Evolutionary conservation across 306 rosid species (phyloP).

Genomic region (Crotalaria pallida): DNA sequence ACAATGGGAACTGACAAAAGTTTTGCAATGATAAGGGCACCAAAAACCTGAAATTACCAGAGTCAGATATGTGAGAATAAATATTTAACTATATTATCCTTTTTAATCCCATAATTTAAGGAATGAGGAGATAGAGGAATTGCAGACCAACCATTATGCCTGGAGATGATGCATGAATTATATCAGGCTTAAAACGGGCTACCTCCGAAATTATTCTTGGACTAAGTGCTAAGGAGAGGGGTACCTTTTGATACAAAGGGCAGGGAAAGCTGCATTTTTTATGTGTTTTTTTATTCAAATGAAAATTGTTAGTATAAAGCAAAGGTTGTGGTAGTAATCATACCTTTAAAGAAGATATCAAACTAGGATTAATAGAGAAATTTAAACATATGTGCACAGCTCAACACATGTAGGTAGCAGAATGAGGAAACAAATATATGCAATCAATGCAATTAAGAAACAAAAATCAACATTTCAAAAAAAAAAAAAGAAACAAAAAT

Average conservation of each 20-base stretch:
- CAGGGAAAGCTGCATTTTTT: constrained; percentile 71
- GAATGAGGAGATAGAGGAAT: background rate
- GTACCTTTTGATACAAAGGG: constrained; percentile 94
- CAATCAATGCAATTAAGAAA: constrained; percentile 8
- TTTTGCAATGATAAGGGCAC: constrained; percentile 89
- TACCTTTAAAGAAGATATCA: background rate
- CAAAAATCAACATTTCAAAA: background rate
- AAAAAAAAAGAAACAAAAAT: constrained; percentile 17
- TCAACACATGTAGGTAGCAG: constrained; percentile 2
- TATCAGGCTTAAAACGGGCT: constrained; percentile 94
- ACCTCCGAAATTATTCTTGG: constrained; percentile 98
- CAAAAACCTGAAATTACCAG: constrained; percentile 67
- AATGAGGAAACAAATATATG: constrained; percentile 2
- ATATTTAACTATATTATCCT: background rate
- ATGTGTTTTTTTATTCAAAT: background rate
- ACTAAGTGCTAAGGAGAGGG: constrained; percentile 97
- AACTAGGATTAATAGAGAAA: background rate
- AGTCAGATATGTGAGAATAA: constrained; percentile 13
- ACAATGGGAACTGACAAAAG: constrained; percentile 82
- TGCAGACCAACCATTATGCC: constrained; percentile 80
- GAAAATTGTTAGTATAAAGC: constrained; percentile 7
- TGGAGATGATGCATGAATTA: constrained; percentile 96
- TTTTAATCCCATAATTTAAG: background rate
- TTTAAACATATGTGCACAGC: background rate
- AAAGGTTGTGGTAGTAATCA: background rate